phyloP scores from a whole-genome alignment of 805 yeast species.

The Pichia membranifaciens region DNA sequence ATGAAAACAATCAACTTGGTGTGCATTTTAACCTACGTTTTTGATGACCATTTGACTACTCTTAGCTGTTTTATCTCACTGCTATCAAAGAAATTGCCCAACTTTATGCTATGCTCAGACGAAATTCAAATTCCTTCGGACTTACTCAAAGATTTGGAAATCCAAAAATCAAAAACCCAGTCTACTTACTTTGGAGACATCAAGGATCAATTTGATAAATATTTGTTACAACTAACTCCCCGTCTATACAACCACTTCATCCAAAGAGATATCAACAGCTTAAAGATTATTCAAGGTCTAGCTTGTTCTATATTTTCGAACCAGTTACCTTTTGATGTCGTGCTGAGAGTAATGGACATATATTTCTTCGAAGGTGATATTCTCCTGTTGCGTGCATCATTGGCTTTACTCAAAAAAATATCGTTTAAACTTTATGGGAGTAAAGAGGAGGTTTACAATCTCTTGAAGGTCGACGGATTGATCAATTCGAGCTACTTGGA shows the following conservation, averaged over 20 bases:
- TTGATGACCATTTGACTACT: constrained; percentile 20
- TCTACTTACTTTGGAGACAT: constrained; percentile 33
- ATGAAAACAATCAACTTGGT: constrained; percentile 20
- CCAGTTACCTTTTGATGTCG: constrained; percentile 40
- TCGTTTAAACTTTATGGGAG: constrained; percentile 49
- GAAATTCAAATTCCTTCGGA: constrained; percentile 4
- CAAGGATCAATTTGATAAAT: constrained; percentile 41
- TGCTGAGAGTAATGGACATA: constrained; percentile 50
- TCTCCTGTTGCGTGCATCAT: constrained; percentile 44
- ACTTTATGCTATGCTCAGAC: constrained; percentile 13
- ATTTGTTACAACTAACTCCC: constrained; percentile 40
- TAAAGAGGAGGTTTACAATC: constrained; percentile 38
- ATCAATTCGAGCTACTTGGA: constrained; percentile 33
- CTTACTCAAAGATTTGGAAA: constrained; percentile 14
- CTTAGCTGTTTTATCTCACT: constrained; percentile 24
- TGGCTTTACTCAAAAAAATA: constrained; percentile 46
- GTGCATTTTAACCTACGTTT: constrained; percentile 24
- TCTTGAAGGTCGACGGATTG: constrained; percentile 23
- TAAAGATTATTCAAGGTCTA: constrained; percentile 39
- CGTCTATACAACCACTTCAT: constrained; percentile 46
- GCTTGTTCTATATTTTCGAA: constrained; percentile 42
- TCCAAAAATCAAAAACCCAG: constrained; percentile 5
- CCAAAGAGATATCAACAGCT: constrained; percentile 35
- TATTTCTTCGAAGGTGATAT: constrained; percentile 57
- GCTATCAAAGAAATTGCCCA: constrained; percentile 25